Evolutionary conservation across 2,329 filamentous ascomycete genomes (phyloP).

Genomic region (Sordariomycetes sp.): DNA sequence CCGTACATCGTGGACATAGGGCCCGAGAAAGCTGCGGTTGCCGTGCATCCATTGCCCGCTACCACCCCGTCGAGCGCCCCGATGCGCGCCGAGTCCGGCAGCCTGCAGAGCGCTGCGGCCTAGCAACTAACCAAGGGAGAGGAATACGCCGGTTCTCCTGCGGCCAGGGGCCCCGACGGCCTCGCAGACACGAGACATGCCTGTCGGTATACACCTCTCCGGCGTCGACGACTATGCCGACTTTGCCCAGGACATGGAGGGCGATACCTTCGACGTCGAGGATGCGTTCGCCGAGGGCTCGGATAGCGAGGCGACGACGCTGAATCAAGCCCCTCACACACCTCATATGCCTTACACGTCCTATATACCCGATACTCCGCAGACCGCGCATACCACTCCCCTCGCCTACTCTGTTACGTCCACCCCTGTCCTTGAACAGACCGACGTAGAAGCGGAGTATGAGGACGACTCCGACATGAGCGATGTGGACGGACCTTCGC

Average conservation of each 20-base stretch:
- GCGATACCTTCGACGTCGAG: conserved; percentile 4
- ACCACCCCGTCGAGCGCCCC: not conserved
- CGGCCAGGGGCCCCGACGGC: not conserved
- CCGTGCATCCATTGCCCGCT: not conserved
- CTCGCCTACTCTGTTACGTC: not conserved
- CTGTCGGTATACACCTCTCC: not conserved
- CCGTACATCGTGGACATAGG: not conserved
- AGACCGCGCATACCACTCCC: not conserved
- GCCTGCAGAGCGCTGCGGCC: not conserved
- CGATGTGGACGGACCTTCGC: conserved; percentile 19
- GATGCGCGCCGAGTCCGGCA: not conserved
- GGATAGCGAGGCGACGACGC: conserved; percentile 9
- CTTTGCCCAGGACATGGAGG: not conserved
- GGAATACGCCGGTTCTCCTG: not conserved
- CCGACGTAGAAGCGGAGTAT: conserved; percentile 7
- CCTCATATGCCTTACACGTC: too few relatives aligned
- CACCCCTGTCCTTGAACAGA: not conserved
- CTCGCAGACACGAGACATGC: not conserved
- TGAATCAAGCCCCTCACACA: conserved; percentile 6
- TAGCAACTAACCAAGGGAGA: not conserved
- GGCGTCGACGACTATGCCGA: not conserved
- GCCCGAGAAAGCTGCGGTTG: not conserved
- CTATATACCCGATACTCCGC: too few relatives aligned
- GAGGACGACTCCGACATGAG: conserved; percentile 19
- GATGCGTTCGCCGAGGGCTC: conserved; percentile 9